Evolutionary conservation across 441 rosid genomes (phyloP).

Genomic region (Cnidoscolus chayamansa): DNA sequence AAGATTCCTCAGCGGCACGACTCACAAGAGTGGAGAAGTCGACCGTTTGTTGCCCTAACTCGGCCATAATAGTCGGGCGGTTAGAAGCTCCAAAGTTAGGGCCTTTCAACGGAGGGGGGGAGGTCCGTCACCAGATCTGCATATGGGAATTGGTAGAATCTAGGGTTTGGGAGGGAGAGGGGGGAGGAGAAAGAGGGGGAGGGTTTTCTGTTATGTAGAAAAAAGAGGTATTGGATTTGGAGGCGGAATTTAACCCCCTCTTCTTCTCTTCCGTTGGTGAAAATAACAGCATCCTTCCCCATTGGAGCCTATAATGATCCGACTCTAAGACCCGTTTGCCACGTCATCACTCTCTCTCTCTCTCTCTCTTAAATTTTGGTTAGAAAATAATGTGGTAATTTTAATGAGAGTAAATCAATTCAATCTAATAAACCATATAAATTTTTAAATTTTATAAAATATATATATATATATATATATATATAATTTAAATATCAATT

Average conservation of each 20-base stretch:
- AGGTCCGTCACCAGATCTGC: constrained; percentile 10
- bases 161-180: constrained; percentile 12
- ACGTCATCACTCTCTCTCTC: neutral
- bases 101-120: neutral
- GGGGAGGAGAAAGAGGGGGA: neutral
- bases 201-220: neutral
- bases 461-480: too few relatives aligned
- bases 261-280: neutral
- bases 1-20: constrained; percentile 88
- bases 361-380: neutral
- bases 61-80: constrained; percentile 44
- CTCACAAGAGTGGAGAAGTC: constrained; percentile 73
- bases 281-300: too few relatives aligned
- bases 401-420: too few relatives aligned
- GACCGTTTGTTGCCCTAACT: constrained; percentile 87
- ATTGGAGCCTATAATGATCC: neutral
- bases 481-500: too few relatives aligned
- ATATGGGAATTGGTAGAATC: neutral
- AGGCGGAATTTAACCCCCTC: constrained; percentile 2
- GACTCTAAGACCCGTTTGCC: neutral
- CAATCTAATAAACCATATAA: too few relatives aligned
- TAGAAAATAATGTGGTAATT: too few relatives aligned
- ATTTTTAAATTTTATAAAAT: too few relatives aligned
- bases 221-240: neutral
- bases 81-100: neutral